Evolutionary conservation across 1,139 yeast species (phyloP).

Genomic region (Candida sojae): DNA sequence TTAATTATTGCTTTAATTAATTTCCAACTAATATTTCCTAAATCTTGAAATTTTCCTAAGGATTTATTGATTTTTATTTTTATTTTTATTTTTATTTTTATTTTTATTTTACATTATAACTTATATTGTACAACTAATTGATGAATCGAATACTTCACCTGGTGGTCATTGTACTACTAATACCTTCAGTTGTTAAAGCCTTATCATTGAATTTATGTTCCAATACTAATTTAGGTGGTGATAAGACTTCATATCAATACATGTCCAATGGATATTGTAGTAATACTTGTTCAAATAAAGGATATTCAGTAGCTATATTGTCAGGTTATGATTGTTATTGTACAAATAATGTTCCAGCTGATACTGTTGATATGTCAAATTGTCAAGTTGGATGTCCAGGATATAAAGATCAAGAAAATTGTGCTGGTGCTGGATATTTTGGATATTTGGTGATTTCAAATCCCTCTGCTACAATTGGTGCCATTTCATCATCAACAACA

Average conservation of each 20-base stretch:
- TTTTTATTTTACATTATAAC: background rate
- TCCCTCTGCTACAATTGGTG: constrained; percentile 22
- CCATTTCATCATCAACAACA: constrained; percentile 11
- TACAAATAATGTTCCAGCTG: constrained; percentile 51
- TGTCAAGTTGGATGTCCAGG: constrained; percentile 60
- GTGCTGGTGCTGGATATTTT: constrained; percentile 34
- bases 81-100: background rate
- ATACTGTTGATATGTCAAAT: constrained; percentile 27
- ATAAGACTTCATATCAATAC: constrained; percentile 21
- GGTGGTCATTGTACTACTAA: background rate
- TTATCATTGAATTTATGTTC: constrained; percentile 44
- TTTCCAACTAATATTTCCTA: too few relatives aligned
- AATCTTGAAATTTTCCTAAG: background rate
- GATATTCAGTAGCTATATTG: constrained; percentile 58
- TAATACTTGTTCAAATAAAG: constrained; percentile 41
- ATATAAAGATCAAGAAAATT: constrained; percentile 28
- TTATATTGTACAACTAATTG: background rate
- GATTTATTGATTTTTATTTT: background rate
- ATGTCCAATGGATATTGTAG: constrained; percentile 61
- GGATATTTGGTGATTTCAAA: constrained; percentile 36
- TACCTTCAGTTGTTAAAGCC: constrained; percentile 3
- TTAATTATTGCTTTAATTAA: too few relatives aligned
- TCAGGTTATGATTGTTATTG: constrained; percentile 62
- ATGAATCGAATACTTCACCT: constrained; percentile 2
- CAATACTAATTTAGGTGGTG: constrained; percentile 32